Conservation (phyloP, 2,329 filamentous ascomycete genomes). For the Pleurostoma richardsiae region DNA sequence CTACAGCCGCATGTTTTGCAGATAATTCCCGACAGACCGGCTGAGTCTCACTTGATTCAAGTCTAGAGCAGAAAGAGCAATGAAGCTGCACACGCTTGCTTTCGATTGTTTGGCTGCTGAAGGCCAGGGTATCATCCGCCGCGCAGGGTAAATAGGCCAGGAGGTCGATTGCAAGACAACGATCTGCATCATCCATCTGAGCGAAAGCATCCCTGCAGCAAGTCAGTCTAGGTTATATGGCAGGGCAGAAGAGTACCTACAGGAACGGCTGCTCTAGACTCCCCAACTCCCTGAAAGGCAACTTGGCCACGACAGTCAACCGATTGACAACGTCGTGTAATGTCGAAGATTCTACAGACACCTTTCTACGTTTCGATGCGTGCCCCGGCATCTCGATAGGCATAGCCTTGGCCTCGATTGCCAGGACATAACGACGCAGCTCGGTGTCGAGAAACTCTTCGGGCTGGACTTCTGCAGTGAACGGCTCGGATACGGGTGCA, state of each 20-base stretch:
- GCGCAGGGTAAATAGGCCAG: conserved; percentile 56
- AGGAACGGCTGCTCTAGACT: conserved; percentile 4
- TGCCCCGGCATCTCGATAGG: not conserved
- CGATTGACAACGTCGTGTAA: conserved; percentile 1
- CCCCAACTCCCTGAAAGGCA: not conserved
- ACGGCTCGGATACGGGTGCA: not conserved
- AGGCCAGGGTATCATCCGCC: conserved; percentile 36
- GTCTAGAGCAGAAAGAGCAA: conserved; percentile 17
- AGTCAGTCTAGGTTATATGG: not conserved
- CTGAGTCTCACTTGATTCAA: not conserved
- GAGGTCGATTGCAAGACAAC: conserved; percentile 26
- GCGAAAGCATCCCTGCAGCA: conserved; percentile 11
- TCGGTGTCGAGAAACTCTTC: conserved; percentile 3
- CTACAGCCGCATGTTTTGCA: conserved; percentile 31
- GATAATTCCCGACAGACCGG: conserved; percentile 13
- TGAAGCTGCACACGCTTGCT: not conserved
- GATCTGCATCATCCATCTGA: conserved; percentile 10
- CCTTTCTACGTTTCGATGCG: conserved; percentile 4
- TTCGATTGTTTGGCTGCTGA: conserved; percentile 2
- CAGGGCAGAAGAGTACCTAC: not conserved
- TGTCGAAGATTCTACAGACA: not conserved
- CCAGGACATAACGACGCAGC: conserved; percentile 1
- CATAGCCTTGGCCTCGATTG: not conserved
- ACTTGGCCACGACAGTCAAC: conserved; percentile 1
- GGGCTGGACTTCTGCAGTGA: conserved; percentile 1